phyloP scores from a whole-genome alignment of 2,329 filamentous ascomycete species.

The Huntiella abstrusa region DNA sequence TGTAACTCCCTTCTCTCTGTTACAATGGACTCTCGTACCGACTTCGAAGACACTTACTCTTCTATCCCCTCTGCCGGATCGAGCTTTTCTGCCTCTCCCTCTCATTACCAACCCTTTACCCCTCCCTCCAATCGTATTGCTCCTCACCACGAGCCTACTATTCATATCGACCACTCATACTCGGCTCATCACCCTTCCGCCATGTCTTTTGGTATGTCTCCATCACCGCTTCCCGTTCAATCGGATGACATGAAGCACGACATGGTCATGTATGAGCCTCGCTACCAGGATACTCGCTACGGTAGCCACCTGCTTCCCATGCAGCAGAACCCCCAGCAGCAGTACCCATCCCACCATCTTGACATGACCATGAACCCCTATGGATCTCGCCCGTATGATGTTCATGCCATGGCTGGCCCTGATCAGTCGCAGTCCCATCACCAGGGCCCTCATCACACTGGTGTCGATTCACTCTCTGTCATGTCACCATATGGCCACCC shows the following conservation, averaged over 20 bases:
- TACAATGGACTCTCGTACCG: slow-evolving; percentile 22
- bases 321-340: slow-evolving; percentile 3
- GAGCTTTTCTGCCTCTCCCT: slow-evolving; percentile 24
- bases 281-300: slow-evolving; percentile 4
- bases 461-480: too few relatives aligned
- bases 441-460: too few relatives aligned
- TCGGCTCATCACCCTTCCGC: slow-evolving; percentile 2
- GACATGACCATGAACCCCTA: slow-evolving; percentile 6
- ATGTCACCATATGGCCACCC: neutral
- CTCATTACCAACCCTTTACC: slow-evolving; percentile 25
- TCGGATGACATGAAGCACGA: slow-evolving; percentile 2
- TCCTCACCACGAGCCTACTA: slow-evolving; percentile 5
- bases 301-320: slow-evolving; percentile 5
- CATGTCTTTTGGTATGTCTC: slow-evolving; percentile 9
- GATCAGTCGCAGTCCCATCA: neutral
- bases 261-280: slow-evolving; percentile 5
- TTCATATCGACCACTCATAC: slow-evolving; percentile 4
- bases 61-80: slow-evolving; percentile 17
- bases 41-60: slow-evolving; percentile 21
- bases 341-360: slow-evolving; percentile 7
- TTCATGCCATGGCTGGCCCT: slow-evolving; percentile 3
- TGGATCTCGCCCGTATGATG: slow-evolving; percentile 1
- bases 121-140: slow-evolving; percentile 22
- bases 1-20: slow-evolving; percentile 16
- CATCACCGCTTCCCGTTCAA: slow-evolving; percentile 5